Evolutionary conservation across 2,329 filamentous ascomycete species (phyloP), one percentile per base, ranked within the genome.

Genomic region (Fusarium goolgardi): DNA sequence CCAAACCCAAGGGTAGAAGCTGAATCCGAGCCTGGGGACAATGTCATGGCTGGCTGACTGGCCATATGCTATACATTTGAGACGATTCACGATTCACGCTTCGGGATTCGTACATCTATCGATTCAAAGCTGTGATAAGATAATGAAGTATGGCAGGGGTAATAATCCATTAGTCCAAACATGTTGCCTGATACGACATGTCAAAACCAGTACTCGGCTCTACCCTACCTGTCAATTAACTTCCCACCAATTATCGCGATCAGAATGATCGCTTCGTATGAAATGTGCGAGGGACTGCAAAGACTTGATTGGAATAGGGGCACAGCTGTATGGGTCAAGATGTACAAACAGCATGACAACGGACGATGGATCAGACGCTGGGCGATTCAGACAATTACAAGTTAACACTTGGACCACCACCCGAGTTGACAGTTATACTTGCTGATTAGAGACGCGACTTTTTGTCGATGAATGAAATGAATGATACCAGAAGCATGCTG

Each of bases 71-170:
- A 44, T 43, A 44, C 37, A 56, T 56, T 67, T 67, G 66, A 69
- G 66, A 69, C 66, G 63, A 44, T 67, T 45, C 57, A 69, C 66
- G 63, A 44, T 67, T 45, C 57, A 69, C 40, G 66, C 66, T 52
- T 69, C 66, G 47, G 56, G 44, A 54, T 60, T 46, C 37, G 58
- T 63, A 34, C 54, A 66, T 25, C 46, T 31, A 56, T 67, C 46
- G 58, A 67, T 57, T 53, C 50, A 69, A 35, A 49, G 53, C 34
- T 43, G 25, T 51, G 66, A 64, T 66, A 59, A 66, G 51, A 63
- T 58, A 49, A 18, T 9, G 32, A 49, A 46, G 32, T 39, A 55
- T 55, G 43, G 52, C 27, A 41, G 25, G 29, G 34, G 35, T 32
- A 41, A 44, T 50, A 29, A 49, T 53, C 44, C 32, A 43, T 44